A percentile compares a stretch with the other conserved stretches of the same genome.
phyloP scores from a whole-genome alignment of 2,329 filamentous ascomycete species.

The Penicillium sp. region DNA sequence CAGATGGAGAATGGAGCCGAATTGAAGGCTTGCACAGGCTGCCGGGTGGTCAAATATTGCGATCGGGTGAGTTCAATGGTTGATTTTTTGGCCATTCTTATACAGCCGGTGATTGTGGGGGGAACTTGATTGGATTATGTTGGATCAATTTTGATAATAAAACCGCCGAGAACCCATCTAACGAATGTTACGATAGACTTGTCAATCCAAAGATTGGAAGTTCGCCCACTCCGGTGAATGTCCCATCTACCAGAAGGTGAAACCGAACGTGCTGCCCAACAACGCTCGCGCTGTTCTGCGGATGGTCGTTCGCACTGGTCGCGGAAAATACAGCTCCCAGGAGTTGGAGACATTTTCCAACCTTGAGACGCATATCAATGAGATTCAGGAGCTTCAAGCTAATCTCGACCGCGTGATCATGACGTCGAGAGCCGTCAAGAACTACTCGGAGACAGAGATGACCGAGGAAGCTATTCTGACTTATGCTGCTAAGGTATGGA shows the following conservation, averaged over 20 bases:
- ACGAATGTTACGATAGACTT: constrained; percentile 48
- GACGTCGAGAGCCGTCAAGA: constrained; percentile 58
- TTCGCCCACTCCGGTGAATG: constrained; percentile 65
- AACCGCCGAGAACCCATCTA: background rate
- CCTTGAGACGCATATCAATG: constrained; percentile 55
- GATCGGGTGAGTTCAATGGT: constrained; percentile 52
- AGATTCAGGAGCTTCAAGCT: constrained; percentile 48
- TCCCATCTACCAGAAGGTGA: constrained; percentile 52
- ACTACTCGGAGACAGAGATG: constrained; percentile 55
- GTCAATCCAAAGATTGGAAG: constrained; percentile 64
- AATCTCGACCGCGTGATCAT: constrained; percentile 56
- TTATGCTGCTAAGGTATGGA: constrained; percentile 44
- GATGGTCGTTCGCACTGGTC: constrained; percentile 50
- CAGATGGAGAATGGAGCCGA: constrained; percentile 27
- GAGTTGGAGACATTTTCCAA: constrained; percentile 49
- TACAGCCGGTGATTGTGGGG: too few relatives aligned
- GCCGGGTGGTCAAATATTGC: constrained; percentile 63
- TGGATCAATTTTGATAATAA: background rate
- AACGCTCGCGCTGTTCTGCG: constrained; percentile 61
- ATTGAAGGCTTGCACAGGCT: constrained; percentile 62
- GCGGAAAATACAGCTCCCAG: constrained; percentile 40
- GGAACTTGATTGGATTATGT: background rate
- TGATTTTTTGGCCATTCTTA: background rate
- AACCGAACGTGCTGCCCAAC: constrained; percentile 56
- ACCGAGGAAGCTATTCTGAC: constrained; percentile 46